A percentile compares a stretch with the other conserved stretches of the same genome.
These are phyloP conservation scores for Lactarius deliciosus DNA, from an alignment of 768 basidiomycete species.

Conservation along the genomic window DNA sequence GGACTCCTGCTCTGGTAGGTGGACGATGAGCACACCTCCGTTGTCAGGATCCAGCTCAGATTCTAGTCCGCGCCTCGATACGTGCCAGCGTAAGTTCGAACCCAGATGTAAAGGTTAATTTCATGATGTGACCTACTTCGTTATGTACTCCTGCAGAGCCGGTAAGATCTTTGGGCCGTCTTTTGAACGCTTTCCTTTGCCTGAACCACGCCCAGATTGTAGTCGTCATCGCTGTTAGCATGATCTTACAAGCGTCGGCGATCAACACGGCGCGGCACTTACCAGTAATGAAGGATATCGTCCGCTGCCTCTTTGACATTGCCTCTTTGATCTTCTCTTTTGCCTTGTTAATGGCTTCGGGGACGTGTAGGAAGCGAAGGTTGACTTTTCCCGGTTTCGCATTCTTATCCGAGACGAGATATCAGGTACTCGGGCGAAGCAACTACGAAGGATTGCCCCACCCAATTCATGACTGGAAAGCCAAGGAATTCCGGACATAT, in stretches of 20 bases:
- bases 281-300: conserved; percentile 3
- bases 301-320: neutral
- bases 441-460: neutral
- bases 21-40: neutral
- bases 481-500: neutral
- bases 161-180: neutral
- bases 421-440: neutral
- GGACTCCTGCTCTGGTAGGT: neutral
- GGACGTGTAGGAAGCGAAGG: neutral
- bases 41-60: conserved; percentile 5
- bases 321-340: neutral
- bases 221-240: neutral
- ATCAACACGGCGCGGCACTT: neutral
- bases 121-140: neutral
- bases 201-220: neutral
- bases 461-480: neutral
- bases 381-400: neutral
- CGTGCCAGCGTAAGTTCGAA: neutral
- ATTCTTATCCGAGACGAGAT: neutral
- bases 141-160: neutral
- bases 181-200: neutral
- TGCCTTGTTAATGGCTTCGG: neutral
- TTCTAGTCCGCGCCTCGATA: conserved; percentile 7
- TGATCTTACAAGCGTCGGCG: neutral
- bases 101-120: neutral